phyloP scores from a whole-genome alignment of 768 basidiomycete species.

The Lentinula sp. region DNA sequence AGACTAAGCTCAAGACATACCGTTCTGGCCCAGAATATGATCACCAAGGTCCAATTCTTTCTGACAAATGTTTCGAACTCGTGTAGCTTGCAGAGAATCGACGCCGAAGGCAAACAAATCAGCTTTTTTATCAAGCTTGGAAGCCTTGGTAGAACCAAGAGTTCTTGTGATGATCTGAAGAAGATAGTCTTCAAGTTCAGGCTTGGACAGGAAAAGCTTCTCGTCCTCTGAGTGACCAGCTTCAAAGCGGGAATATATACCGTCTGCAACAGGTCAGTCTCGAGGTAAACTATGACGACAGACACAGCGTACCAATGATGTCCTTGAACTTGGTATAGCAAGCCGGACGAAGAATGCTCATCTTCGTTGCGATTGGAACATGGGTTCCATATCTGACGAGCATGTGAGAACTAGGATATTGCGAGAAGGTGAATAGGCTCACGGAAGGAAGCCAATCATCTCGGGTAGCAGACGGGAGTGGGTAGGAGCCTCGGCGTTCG shows the following conservation, averaged over 20 bases:
- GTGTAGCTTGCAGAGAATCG: conserved; percentile 46
- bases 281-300: background rate
- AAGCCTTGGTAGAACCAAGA: conserved; percentile 24
- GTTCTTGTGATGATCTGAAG: conserved; percentile 25
- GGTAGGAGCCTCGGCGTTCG: conserved; percentile 44
- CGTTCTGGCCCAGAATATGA: conserved; percentile 28
- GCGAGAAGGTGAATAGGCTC: conserved; percentile 9
- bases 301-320: conserved; percentile 26
- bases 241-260: conserved; percentile 36
- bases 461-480: conserved; percentile 48
- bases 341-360: conserved; percentile 40
- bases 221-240: conserved; percentile 21
- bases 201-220: conserved; percentile 17
- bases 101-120: conserved; percentile 45
- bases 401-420: background rate
- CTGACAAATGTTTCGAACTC: conserved; percentile 43
- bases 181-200: conserved; percentile 30
- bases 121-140: conserved; percentile 22
- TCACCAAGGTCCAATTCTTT: conserved; percentile 29
- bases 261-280: conserved; percentile 11
- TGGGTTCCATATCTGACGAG: conserved; percentile 26
- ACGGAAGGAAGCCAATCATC: conserved; percentile 43
- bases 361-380: conserved; percentile 49
- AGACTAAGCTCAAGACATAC: conserved; percentile 3
- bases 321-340: conserved; percentile 46